Evolutionary conservation across 2,329 filamentous ascomycete species (phyloP).

Genomic region (Cordyceps militaris): DNA sequence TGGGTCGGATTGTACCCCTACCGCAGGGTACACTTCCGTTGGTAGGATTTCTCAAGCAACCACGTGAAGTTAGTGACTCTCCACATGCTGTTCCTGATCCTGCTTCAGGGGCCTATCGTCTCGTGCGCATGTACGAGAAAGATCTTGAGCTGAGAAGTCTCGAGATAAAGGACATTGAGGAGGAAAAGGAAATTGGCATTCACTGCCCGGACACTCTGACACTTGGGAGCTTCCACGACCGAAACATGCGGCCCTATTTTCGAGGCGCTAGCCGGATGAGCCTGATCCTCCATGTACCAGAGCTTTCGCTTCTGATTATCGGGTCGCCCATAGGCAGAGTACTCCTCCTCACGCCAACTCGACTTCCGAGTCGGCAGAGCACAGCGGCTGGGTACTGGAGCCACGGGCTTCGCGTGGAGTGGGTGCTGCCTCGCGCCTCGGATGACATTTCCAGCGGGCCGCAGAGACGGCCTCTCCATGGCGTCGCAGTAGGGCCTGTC

Average conservation of each 20-base stretch:
- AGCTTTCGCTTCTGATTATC: conserved; percentile 61
- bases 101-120: conserved; percentile 22
- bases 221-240: conserved; percentile 20
- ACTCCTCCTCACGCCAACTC: conserved; percentile 51
- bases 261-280: conserved; percentile 39
- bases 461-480: conserved; percentile 50
- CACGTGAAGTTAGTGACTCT: background rate
- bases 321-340: conserved; percentile 62
- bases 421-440: conserved; percentile 38
- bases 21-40: conserved; percentile 16
- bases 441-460: conserved; percentile 40
- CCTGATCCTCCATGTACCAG: conserved; percentile 58
- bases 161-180: conserved; percentile 10
- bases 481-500: conserved; percentile 60
- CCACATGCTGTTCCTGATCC: background rate
- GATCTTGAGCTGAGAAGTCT: conserved; percentile 41
- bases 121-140: conserved; percentile 43
- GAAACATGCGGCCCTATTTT: conserved; percentile 21
- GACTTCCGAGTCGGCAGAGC: conserved; percentile 20
- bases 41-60: conserved; percentile 18
- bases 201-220: conserved; percentile 25
- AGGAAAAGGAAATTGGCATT: conserved; percentile 23
- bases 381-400: conserved; percentile 23
- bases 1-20: conserved; percentile 18
- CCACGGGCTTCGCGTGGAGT: conserved; percentile 47